These are phyloP conservation scores for Rubus idaeus DNA, from an alignment of 306 rosid species.

Conservation along the genomic window DNA sequence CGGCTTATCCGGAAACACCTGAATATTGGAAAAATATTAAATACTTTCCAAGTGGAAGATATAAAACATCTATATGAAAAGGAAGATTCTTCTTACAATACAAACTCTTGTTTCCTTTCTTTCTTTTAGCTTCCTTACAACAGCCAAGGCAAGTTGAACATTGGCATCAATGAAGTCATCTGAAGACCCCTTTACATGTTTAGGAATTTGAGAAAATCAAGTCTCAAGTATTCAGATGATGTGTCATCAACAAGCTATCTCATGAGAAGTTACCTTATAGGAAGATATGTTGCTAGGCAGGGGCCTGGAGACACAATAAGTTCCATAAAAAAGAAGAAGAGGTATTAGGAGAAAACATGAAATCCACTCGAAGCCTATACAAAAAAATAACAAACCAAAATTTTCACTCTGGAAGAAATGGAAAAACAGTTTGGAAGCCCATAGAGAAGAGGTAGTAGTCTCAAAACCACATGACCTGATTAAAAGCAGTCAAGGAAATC, in stretches of 20 bases:
- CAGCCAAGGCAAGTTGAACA: slow-evolving; percentile 84
- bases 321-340: slow-evolving; percentile 24
- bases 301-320: slow-evolving; percentile 54
- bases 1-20: slow-evolving; percentile 97
- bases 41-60: slow-evolving; percentile 10
- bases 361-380: slow-evolving; percentile 4
- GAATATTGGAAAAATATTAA: slow-evolving; percentile 26
- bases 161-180: slow-evolving; percentile 98
- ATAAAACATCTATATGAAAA: slow-evolving; percentile 13
- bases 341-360: slow-evolving; percentile 17
- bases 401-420: neutral
- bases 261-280: slow-evolving; percentile 71
- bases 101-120: slow-evolving; percentile 67
- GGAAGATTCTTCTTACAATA: slow-evolving; percentile 56
- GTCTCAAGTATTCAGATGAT: slow-evolving; percentile 40
- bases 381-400: neutral
- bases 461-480: neutral
- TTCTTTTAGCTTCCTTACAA: slow-evolving; percentile 77
- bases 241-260: slow-evolving; percentile 37
- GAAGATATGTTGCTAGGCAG: slow-evolving; percentile 83
- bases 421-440: neutral
- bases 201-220: slow-evolving; percentile 83
- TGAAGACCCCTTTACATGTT: slow-evolving; percentile 98
- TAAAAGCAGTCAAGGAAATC: neutral
- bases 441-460: neutral